Evolutionary conservation across 192 early-diverging fungal genomes (phyloP).

Genomic region (Linnemannia schmuckeri): DNA sequence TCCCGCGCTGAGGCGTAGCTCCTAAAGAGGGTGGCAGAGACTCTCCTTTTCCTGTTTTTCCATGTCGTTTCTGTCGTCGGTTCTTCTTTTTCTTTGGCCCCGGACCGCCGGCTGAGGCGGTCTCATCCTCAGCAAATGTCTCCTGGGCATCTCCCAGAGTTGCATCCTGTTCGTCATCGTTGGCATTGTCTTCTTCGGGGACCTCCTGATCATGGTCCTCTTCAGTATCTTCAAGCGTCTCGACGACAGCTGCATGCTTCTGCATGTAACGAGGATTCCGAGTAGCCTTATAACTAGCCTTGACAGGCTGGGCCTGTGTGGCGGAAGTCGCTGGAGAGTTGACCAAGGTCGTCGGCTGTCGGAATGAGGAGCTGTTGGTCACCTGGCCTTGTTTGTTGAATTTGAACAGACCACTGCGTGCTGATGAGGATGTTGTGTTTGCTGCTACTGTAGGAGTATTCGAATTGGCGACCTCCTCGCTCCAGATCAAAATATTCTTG

Average conservation of each 20-base stretch:
- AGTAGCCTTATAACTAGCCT: constrained; percentile 21
- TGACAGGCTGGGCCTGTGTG: background rate
- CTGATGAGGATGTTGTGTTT: background rate
- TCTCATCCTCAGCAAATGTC: background rate
- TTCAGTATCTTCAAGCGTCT: background rate
- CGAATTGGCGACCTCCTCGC: constrained; percentile 39
- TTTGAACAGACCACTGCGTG: constrained; percentile 15
- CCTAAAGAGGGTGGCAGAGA: background rate
- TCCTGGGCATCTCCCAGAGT: background rate
- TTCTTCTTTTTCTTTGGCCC: constrained; percentile 14
- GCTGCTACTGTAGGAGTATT: constrained; percentile 1
- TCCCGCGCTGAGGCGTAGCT: background rate
- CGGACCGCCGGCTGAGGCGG: background rate
- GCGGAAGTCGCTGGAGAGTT: background rate
- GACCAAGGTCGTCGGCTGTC: constrained; percentile 2
- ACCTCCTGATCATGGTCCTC: background rate
- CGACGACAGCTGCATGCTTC: constrained; percentile 8
- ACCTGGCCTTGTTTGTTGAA: constrained; percentile 28
- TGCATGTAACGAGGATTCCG: constrained; percentile 40
- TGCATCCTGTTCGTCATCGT: background rate
- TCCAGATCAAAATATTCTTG: constrained; percentile 50
- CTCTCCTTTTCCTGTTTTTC: background rate
- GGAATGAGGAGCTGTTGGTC: constrained; percentile 13
- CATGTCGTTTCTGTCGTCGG: background rate
- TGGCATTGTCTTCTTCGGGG: background rate